Evolutionary conservation across 805 yeast genomes (phyloP).

Genomic region (Lachancea meyersii): DNA sequence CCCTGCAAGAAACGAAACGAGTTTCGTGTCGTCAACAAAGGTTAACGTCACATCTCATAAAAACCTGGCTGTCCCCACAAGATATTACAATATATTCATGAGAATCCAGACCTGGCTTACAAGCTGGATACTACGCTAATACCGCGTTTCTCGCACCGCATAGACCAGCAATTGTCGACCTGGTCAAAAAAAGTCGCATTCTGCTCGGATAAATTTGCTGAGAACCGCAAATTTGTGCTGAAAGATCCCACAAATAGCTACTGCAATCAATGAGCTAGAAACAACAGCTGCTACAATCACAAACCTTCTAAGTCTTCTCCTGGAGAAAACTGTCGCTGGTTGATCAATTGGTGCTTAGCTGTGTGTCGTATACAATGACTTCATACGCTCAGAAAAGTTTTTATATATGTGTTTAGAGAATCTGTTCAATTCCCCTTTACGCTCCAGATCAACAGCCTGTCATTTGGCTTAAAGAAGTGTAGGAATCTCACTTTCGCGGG

Average conservation of each 20-base stretch:
- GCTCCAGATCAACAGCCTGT: neutral
- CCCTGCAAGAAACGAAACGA: no score
- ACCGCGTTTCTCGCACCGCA: no score
- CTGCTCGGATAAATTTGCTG: no score
- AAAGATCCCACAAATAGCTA: no score
- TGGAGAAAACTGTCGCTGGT: no score
- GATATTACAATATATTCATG: neutral
- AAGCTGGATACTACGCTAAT: neutral
- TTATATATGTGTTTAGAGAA: neutral
- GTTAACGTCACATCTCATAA: conserved; percentile 1
- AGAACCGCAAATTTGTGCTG: no score
- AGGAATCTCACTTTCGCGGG: neutral
- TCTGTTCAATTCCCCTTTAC: conserved; percentile 1
- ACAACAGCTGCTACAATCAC: no score
- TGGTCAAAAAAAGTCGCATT: neutral
- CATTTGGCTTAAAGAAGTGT: neutral
- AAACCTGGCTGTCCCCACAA: neutral
- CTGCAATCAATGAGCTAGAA: no score
- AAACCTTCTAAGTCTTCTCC: no score
- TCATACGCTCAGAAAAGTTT: conserved; percentile 2
- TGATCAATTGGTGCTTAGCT: no score
- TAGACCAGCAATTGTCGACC: no score
- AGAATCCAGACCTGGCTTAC: conserved; percentile 1
- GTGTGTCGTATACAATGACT: no score
- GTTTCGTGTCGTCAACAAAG: neutral